Percentiles rank a stretch among this genome's conserved stretches.
Evolutionary conservation across 2,329 filamentous ascomycete genomes (phyloP).

Genomic region (Ophiocordyceps camponoti-floridani): DNA sequence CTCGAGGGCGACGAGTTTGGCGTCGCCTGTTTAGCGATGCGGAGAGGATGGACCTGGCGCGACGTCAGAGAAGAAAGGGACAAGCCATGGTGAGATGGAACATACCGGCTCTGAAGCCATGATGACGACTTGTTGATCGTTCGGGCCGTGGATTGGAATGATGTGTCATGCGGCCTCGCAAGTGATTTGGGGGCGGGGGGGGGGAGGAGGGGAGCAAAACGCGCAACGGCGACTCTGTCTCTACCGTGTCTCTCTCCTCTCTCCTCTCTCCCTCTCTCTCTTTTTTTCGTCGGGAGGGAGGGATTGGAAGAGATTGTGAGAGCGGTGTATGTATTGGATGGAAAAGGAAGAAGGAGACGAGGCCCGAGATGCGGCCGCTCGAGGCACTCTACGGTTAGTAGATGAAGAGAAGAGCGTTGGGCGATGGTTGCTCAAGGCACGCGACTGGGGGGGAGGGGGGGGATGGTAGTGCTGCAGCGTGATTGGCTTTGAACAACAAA

Average conservation of each 20-base stretch:
- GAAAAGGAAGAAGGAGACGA: not conserved
- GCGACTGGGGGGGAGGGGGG: too few relatives aligned
- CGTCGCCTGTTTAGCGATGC: constrained; percentile 51
- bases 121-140: constrained; percentile 8
- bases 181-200: too few relatives aligned
- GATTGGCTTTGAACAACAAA: not conserved
- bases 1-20: constrained; percentile 43
- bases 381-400: not conserved
- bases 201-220: constrained; percentile 11
- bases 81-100: constrained; percentile 4
- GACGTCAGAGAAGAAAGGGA: not conserved
- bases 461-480: not conserved
- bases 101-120: constrained; percentile 22
- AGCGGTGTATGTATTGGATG: too few relatives aligned
- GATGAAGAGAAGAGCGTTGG: not conserved
- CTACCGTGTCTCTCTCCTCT: not conserved
- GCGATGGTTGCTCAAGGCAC: not conserved
- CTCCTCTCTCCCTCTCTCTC: too few relatives aligned
- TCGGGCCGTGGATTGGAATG: constrained; percentile 8
- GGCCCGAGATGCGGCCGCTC: not conserved
- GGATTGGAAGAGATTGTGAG: too few relatives aligned
- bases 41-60: constrained; percentile 53
- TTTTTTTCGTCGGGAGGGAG: too few relatives aligned
- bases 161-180: constrained; percentile 14
- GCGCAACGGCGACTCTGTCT: constrained; percentile 5